Base-by-base conservation (phyloP, 345 rosid genomes). In the Lepidium africanum region DNA sequence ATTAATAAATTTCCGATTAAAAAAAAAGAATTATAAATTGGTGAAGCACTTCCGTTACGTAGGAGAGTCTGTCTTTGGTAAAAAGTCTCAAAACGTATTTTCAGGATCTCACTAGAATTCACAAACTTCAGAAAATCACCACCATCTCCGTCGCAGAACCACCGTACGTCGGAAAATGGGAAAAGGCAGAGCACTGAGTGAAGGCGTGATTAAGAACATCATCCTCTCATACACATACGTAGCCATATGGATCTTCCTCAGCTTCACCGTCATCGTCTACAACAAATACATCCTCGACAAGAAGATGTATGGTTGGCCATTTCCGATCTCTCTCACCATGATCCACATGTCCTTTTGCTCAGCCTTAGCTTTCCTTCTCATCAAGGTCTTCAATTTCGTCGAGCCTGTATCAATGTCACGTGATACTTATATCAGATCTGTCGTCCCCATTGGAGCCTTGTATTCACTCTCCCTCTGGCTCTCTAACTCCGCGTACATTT, bases 301-400 rank as follows among this genome's bases (percentile, higher is more conserved):
- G 77, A 89, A 89, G 84, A 87, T 92, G 92, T 92, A 92, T 81
- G 86, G 81, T 57, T 92, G 98, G 98, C 98, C 98, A 0, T 92
- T 80, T 73, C 98, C 98, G 5, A 83, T 92, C 80, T 87, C 98
- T 4, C 98, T 92, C 25, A 92, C 98, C 53, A 87, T 92, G 92
- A 92, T 92, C 83, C 98, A 92, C 83, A 92, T 92, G 98, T 86
- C 95, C 57, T 92, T 92, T 59, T 92, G 98, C 74, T 79, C 98
- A 60, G 60, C 92, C 33, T 84, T 92, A 15, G 98, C 96, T 40
- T 75, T 87, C 77, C 84, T 89, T 76, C 84, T 89, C 73, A 83
- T 92, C 85, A 92, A 92, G 49, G 89, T 92, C 77, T 82, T 92
- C 83, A 87, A 86, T 68, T 62, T 89, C 36, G 96, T 92, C n/a